Evolutionary conservation across 75 land plant genomes (phyloP).

Genomic region (Sequoia sempervirens): DNA sequence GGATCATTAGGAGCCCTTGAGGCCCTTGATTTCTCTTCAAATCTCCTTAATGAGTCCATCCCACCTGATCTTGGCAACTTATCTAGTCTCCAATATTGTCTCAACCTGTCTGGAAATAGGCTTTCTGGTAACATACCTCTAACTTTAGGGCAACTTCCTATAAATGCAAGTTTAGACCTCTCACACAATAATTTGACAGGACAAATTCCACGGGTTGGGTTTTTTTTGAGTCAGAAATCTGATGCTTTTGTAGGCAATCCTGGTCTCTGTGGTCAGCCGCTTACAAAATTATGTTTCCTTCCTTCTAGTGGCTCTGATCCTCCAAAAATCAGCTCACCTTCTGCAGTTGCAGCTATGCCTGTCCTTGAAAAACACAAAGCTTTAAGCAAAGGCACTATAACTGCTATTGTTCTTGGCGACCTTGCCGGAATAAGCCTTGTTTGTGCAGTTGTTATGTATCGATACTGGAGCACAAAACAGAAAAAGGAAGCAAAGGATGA

Average conservation of each 20-base stretch:
- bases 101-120: conserved; percentile 60
- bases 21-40: conserved; percentile 67
- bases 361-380: not conserved
- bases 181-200: conserved; percentile 80
- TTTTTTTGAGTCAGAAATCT: conserved; percentile 26
- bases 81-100: conserved; percentile 14
- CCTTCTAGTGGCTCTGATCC: conserved; percentile 35
- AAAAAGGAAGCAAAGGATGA: conserved; percentile 15
- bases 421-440: too few species aligned
- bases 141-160: conserved; percentile 37
- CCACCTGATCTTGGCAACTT: conserved; percentile 46
- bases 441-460: conserved; percentile 21
- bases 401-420: too few species aligned
- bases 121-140: conserved; percentile 56
- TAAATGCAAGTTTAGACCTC: conserved; percentile 57
- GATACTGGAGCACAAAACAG: conserved; percentile 37
- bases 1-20: conserved; percentile 26
- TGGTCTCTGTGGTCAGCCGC: conserved; percentile 53
- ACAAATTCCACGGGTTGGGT: conserved; percentile 37
- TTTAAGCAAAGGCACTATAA: too few species aligned
- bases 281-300: conserved; percentile 28
- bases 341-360: conserved; percentile 62
- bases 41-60: conserved; percentile 51
- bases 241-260: conserved; percentile 55
- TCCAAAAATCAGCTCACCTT: conserved; percentile 32